These are phyloP conservation scores for Boletus fagicola DNA, from an alignment of 768 basidiomycete genomes.

Conservation along the genomic window DNA sequence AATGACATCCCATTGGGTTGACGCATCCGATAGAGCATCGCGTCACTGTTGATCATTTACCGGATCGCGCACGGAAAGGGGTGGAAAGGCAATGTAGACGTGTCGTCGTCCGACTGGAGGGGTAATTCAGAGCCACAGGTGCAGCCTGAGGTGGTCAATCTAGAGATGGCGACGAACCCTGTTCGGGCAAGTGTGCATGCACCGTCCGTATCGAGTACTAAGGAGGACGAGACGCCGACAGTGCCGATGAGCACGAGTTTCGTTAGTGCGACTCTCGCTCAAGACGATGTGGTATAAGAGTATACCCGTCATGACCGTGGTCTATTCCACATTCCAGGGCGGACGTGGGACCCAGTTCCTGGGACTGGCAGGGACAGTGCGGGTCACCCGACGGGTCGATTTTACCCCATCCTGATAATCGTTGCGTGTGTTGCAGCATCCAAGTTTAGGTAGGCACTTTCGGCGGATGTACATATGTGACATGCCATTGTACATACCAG, in stretches of 20 bases:
- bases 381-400: neutral
- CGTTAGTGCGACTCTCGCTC: neutral
- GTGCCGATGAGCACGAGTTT: neutral
- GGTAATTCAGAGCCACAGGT: conserved; percentile 2
- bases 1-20: neutral
- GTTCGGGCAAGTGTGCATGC: neutral
- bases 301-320: neutral
- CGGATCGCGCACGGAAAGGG: conserved; percentile 19
- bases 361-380: no score
- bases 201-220: neutral
- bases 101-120: conserved; percentile 18
- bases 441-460: neutral
- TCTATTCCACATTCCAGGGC: neutral
- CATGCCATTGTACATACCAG: neutral
- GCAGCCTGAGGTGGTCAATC: neutral
- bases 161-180: neutral
- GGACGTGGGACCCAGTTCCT: no score
- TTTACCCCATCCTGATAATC: neutral
- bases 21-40: conserved; percentile 9
- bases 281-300: neutral
- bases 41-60: conserved; percentile 21
- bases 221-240: conserved; percentile 1
- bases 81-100: conserved; percentile 6
- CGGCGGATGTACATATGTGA: neutral
- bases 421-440: neutral